Evolutionary conservation across 1,139 yeast species (phyloP).

Genomic region (Yamadazyma atlantica): DNA sequence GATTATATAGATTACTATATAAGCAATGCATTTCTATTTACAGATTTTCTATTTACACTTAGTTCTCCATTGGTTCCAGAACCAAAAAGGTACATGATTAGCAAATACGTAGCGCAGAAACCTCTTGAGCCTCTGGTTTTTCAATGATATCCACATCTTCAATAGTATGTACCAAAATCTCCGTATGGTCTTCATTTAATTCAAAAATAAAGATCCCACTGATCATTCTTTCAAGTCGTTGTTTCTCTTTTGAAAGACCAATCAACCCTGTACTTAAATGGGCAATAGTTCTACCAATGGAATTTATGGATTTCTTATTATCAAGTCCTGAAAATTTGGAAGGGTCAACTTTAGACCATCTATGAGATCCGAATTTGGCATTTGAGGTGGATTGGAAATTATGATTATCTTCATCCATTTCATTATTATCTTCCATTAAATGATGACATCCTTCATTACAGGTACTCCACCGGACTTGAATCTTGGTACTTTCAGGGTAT

Average conservation of each 20-base stretch:
- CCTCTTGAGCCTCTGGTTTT: conserved; percentile 30
- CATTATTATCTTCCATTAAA: conserved; percentile 20
- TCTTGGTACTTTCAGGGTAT: conserved; percentile 47
- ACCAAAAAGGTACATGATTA: no score
- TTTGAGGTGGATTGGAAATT: conserved; percentile 30
- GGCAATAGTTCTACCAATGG: conserved; percentile 12
- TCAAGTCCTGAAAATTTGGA: conserved; percentile 10
- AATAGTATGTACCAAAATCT: conserved; percentile 68
- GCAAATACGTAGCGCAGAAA: conserved; percentile 31
- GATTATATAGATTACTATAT: conserved; percentile 4
- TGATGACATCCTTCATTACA: conserved; percentile 54
- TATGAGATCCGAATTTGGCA: conserved; percentile 39
- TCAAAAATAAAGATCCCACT: conserved; percentile 80
- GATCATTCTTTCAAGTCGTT: conserved; percentile 46
- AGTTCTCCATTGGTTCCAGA: neutral
- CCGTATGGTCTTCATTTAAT: conserved; percentile 55
- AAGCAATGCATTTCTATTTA: conserved; percentile 12
- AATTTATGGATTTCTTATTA: conserved; percentile 1
- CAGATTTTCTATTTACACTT: neutral
- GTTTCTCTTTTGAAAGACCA: conserved; percentile 32
- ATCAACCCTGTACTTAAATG: conserved; percentile 31
- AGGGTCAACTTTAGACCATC: conserved; percentile 39
- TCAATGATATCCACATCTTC: conserved; percentile 74
- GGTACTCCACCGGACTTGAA: conserved; percentile 63
- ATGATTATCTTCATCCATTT: neutral